phyloP scores from a whole-genome alignment of 352 stramenopile species.

The Phytophthora ramorum region DNA sequence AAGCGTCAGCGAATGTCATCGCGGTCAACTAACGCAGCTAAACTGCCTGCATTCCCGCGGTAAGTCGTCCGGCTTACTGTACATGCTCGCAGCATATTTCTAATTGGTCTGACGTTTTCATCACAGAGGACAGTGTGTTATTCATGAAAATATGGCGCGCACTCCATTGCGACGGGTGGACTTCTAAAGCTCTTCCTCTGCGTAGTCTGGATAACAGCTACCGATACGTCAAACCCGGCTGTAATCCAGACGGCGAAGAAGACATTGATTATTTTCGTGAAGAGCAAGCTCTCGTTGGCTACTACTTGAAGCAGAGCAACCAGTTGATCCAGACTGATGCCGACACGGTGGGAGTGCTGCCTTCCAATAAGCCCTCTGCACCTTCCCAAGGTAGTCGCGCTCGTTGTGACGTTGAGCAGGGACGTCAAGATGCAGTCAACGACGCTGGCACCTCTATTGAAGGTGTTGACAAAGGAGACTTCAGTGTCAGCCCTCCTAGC shows the following conservation, averaged over 20 bases:
- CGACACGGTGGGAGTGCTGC: neutral
- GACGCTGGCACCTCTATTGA: no score
- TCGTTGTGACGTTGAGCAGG: no score
- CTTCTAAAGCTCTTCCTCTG: neutral
- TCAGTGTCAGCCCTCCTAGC: no score
- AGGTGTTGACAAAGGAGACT: no score
- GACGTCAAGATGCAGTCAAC: no score
- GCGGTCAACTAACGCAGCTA: neutral
- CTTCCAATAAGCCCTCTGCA: no score
- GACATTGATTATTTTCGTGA: neutral
- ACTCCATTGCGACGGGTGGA: constrained; percentile 3
- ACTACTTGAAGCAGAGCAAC: neutral
- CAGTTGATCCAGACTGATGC: neutral
- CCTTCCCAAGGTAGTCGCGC: no score
- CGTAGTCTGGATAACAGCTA: neutral
- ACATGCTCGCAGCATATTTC: neutral
- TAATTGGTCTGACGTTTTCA: neutral
- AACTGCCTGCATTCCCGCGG: neutral
- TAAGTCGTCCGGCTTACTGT: neutral
- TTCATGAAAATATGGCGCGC: constrained; percentile 15
- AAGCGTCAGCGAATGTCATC: neutral
- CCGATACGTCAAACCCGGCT: constrained; percentile 1
- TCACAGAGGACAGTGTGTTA: neutral
- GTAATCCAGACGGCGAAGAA: neutral
- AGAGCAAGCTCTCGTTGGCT: neutral